Base-by-base conservation (phyloP, 2,329 filamentous ascomycete species). In the Aspergillus tanneri region DNA sequence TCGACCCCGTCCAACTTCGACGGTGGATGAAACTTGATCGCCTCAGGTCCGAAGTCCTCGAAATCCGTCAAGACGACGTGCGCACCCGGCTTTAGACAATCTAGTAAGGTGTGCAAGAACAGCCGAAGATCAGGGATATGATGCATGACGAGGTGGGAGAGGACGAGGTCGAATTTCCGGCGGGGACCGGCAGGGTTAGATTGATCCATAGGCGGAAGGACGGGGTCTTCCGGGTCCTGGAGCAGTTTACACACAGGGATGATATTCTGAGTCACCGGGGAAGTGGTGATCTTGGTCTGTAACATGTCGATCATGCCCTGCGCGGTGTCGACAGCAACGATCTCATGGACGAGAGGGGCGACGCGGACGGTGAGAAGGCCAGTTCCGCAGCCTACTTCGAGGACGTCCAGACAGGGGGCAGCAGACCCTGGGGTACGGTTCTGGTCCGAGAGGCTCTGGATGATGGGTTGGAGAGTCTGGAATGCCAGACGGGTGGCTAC, bases 351-450 rank as follows among this genome's bases (percentile, higher is more conserved):
- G 24, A 74, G 63, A 0, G 78, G 77, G 0, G 78, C 73, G 2
- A 81, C 65, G 7, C 65, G 67, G 38, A 79, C 68, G 8, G 76
- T 77, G 19, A 83, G 71, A 0, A 81, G 71, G 7, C 79, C 79
- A 3, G 79, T 82, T 40, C 79, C 79, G 54, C 77, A 80, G 43
- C 79, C 79, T 14, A 82, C 73, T 62, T 82, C 80, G 2, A 83
- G 74, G 6, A 82, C 71, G 47, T 78, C 69, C 22, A 75, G 60
- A 8, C 14, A 23, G 4, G 24, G 23, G 32, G 18, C 30, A n/a
- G 24, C 30, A 5, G 36, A 11, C 1, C 5, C 27, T 12, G 11
- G 11, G 27, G 44, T 9, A 11, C 24, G 35, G 12, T 50, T 46
- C 11, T 61, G 65, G 57, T 52, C 50, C 5, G 58, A 45, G 16